Conservation (phyloP, 2,329 filamentous ascomycete species). For the Botrytis porri region DNA sequence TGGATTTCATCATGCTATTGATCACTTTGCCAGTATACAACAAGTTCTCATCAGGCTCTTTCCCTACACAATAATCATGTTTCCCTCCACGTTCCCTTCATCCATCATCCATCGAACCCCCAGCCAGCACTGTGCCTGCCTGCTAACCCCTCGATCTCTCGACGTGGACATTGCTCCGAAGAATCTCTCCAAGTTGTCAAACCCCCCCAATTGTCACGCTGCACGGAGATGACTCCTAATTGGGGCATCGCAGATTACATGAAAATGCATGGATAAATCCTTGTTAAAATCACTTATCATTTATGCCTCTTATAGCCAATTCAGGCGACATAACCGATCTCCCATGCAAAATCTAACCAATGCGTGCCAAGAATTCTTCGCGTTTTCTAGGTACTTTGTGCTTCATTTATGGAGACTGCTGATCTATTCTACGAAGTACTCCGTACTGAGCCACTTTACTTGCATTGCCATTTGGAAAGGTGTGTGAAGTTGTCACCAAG, state of each 20-base stretch:
- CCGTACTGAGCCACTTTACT: neutral
- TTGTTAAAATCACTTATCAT: neutral
- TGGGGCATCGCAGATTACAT: neutral
- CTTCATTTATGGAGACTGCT: neutral
- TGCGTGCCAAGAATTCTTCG: constrained; percentile 9
- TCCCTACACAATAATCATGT: neutral
- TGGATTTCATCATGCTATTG: neutral
- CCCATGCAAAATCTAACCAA: neutral
- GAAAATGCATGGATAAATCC: neutral
- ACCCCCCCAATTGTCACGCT: constrained; percentile 1
- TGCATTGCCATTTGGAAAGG: neutral
- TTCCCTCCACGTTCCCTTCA: neutral
- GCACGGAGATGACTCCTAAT: neutral
- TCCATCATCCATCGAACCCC: neutral
- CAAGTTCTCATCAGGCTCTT: neutral
- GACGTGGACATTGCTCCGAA: neutral
- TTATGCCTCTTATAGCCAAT: neutral
- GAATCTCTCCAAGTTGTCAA: neutral
- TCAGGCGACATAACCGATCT: constrained; percentile 5
- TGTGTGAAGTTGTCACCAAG: neutral
- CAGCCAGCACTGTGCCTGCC: neutral
- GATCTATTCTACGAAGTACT: constrained; percentile 1
- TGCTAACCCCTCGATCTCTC: neutral
- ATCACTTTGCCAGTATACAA: too few species aligned
- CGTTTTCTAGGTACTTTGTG: neutral